Conservation (phyloP, 2,329 filamentous ascomycete species). For the Orbilia brochopaga region DNA sequence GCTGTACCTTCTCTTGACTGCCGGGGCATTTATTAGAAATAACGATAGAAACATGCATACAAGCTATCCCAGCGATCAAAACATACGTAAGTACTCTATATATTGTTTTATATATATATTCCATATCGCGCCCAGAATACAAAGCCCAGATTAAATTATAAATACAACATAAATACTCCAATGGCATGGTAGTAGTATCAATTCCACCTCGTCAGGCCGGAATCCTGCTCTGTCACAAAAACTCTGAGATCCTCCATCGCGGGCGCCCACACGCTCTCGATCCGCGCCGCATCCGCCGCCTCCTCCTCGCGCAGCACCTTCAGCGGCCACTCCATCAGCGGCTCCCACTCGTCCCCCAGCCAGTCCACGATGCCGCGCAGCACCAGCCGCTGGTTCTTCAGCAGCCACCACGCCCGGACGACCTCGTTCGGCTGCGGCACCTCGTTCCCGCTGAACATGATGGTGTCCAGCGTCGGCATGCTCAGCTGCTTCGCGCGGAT, state of each 20-base stretch:
- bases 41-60: no score
- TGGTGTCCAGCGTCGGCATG: not conserved
- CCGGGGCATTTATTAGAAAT: no score
- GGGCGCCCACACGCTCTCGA: conserved; percentile 28
- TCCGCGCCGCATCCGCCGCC: conserved; percentile 11
- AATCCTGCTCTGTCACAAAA: not conserved
- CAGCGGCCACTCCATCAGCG: conserved; percentile 38
- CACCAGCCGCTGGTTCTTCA: conserved; percentile 27
- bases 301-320: conserved; percentile 33
- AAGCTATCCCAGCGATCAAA: no score
- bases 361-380: conserved; percentile 32
- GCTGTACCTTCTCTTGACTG: no score
- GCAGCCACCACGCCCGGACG: conserved; percentile 32
- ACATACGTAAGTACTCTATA: no score
- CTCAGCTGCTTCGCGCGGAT: conserved; percentile 26
- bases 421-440: conserved; percentile 4
- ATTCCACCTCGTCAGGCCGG: no score
- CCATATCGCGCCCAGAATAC: no score
- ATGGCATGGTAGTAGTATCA: no score
- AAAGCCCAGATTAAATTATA: no score
- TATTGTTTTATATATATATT: no score
- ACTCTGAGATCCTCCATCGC: not conserved
- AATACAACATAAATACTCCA: no score
- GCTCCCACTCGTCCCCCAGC: conserved; percentile 29
- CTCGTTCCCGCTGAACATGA: not conserved